Evolutionary conservation across 345 rosid genomes (phyloP), one percentile per base, ranked within the genome.

Genomic region (Eucalyptus caleyi): DNA sequence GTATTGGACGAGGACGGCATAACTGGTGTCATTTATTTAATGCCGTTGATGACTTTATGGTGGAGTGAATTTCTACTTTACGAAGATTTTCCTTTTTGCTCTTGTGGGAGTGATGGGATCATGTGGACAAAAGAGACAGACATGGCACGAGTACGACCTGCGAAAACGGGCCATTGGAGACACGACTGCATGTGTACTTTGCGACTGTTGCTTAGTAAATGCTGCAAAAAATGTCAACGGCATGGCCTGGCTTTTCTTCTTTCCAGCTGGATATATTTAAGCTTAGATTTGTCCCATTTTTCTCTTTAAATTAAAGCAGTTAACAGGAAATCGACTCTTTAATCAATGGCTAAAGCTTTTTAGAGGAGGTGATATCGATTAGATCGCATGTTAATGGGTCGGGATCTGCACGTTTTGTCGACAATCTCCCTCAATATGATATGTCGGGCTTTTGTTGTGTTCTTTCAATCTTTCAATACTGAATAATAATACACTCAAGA

Each of bases 401-500:
- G 42, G 44, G 44, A 34, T 5, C 23, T 9, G 44, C 44, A 37
- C 4, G 2, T 34, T 72, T 34, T 34, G 23, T 34, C 44, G 14
- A 34, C 44, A 72, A 9, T 34, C 26, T 18, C 69, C 6, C 44
- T 1, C 14, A 2, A 18, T 72, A 34, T 10, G 26, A 72, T 21
- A 34, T 34, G 21, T 10, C 26, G 14, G 14, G 23, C 4, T 18
- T 67, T 16, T 8, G 10, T 16, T 32, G 23, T 16, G 9, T 9
- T 40, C 11, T 3, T 3, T 1, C 1, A 1, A 34, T 11, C 0
- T 34, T 34, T 18, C 26, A 4, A 34, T 21, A 9, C 44, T 34
- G 6, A 9, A 34, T 18, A 9, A 72, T 72, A 34, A 5, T 21
- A 18, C 8, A 3, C 13, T 34, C 23, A 2, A 34, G 1, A 9